Evolutionary conservation across 345 rosid genomes (phyloP), one percentile per base, ranked within the genome.

Genomic region (Eucalyptus paniculata): DNA sequence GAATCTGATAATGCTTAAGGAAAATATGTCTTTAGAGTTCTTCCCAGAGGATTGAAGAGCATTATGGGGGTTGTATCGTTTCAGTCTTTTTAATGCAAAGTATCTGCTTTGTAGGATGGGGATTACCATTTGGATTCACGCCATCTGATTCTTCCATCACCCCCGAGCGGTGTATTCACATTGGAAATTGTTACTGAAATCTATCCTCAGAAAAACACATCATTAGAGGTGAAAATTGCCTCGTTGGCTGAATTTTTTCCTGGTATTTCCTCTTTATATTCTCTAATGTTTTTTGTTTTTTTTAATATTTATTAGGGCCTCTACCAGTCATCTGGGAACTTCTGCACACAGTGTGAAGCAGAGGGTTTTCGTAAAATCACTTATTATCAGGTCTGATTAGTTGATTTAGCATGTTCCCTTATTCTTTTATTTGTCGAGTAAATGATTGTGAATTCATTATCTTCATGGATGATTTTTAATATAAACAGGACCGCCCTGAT

Each of bases 311-410:
- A 86, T 40, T 87, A 97, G 99, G 99, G 99, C 86, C 99, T 98
- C 89, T 98, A 97, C 96, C 95, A 95, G 93, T 95, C 99, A 62
- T 96, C 99, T 88, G 96, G 97, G 89, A 96, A 94, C 91, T 98
- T 96, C 93, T 97, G 99, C 93, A 97, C 99, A 21, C 99, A 98
- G 89, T 97, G 99, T 88, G 99, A 98, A 95, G 99, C 99, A 50
- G 99, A 98, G 94, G 99, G 99, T 89, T 98, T 98, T 92, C 94
- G 97, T 34, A 97, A 96, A 90, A 97, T 98, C 87, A 98, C 99
- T 82, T 98, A 92, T 92, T 98, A 96, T 92, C 99, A 98, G 97
- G 99, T 97, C 40, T 17, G 86, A 49, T 47, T 37, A 34, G 81
- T 32, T 81, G 86, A 50, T 51, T 45, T 40, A 58, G 19, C 45